These are phyloP conservation scores for Dalechampia spathulata DNA, from an alignment of 441 rosid species.

Conservation along the genomic window DNA sequence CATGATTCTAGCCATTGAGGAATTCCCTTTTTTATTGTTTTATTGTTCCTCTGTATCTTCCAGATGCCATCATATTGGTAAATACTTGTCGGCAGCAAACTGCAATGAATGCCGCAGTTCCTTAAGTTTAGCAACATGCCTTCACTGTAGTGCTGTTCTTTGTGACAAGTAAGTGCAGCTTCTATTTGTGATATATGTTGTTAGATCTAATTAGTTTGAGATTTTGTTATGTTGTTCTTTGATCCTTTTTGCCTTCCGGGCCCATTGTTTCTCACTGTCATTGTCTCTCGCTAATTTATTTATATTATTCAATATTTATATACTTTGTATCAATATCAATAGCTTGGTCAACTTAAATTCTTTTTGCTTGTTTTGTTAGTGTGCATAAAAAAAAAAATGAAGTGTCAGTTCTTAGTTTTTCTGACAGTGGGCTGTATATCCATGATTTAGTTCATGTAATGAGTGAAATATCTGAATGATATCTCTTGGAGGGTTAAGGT, in stretches of 20 bases:
- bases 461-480: not conserved
- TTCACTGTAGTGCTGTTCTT: conserved; percentile 43
- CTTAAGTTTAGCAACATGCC: conserved; percentile 56
- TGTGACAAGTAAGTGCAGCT: conserved; percentile 49
- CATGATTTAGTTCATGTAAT: not conserved
- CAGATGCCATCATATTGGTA: conserved; percentile 59
- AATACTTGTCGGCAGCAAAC: conserved; percentile 32
- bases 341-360: too few relatives aligned
- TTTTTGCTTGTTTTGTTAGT: too few relatives aligned
- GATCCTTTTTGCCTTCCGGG: not conserved
- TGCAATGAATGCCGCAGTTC: conserved; percentile 47
- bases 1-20: not conserved
- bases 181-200: conserved; percentile 1
- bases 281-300: not conserved
- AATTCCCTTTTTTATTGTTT: not conserved
- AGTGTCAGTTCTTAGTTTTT: not conserved
- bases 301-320: not conserved
- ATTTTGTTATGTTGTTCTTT: not conserved
- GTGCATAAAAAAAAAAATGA: too few relatives aligned
- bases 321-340: too few relatives aligned
- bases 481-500: too few relatives aligned
- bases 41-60: conserved; percentile 11
- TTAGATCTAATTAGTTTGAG: not conserved
- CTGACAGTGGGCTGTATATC: not conserved
- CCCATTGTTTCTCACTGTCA: not conserved